Conservation (phyloP, 1,284 basidiomycete genomes). For the Volvariella volvacea region DNA sequence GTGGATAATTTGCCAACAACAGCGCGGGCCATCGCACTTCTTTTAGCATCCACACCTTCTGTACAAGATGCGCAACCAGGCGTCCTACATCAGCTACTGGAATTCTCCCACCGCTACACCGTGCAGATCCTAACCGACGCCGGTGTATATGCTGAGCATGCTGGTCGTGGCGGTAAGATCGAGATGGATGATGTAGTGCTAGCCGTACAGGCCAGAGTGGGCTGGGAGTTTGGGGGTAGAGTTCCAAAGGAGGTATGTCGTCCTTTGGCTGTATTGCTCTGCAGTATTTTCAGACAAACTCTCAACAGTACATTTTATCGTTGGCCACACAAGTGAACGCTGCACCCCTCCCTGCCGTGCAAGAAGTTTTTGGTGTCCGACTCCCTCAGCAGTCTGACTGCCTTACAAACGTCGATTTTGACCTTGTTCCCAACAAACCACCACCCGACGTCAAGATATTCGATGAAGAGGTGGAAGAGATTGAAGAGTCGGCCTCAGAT, state of each 20-base stretch:
- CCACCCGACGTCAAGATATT: slow-evolving; percentile 67
- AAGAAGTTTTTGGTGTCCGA: slow-evolving; percentile 93
- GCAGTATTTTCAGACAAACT: background rate
- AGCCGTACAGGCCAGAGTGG: slow-evolving; percentile 89
- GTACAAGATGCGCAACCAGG: slow-evolving; percentile 92
- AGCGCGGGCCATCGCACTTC: slow-evolving; percentile 86
- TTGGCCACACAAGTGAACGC: slow-evolving; percentile 90
- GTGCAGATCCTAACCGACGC: slow-evolving; percentile 88
- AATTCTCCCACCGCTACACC: slow-evolving; percentile 95
- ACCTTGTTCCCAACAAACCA: slow-evolving; percentile 84
- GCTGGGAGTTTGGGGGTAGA: slow-evolving; percentile 90
- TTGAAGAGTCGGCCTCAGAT: slow-evolving; percentile 62
- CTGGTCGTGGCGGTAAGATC: slow-evolving; percentile 70
- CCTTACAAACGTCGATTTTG: slow-evolving; percentile 88
- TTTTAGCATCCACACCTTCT: slow-evolving; percentile 88
- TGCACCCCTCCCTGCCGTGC: slow-evolving; percentile 82
- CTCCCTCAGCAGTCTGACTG: slow-evolving; percentile 80
- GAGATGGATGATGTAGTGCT: slow-evolving; percentile 90
- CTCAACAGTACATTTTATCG: slow-evolving; percentile 74
- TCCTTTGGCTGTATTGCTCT: slow-evolving; percentile 2
- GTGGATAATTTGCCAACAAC: slow-evolving; percentile 79
- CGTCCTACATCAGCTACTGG: slow-evolving; percentile 91
- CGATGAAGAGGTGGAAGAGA: slow-evolving; percentile 75
- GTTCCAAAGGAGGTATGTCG: slow-evolving; percentile 88
- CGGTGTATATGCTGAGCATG: slow-evolving; percentile 91